Evolutionary conservation across 164 flowering plant genomes (phyloP).

Genomic region (Euptelea pleiosperma): DNA sequence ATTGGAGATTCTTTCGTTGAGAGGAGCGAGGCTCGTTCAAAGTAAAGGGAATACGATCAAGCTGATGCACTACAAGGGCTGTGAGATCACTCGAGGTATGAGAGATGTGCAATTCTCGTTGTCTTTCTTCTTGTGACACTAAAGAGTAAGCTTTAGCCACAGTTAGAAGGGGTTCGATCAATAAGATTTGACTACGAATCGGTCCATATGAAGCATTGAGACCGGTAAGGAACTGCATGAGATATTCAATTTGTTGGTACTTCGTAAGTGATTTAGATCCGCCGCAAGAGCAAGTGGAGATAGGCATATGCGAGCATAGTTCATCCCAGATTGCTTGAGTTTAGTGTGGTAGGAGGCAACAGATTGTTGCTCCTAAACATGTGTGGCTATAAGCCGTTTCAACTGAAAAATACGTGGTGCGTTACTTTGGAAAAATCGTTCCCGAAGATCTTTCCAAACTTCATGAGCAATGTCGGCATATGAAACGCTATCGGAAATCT

Average conservation of each 20-base stretch:
- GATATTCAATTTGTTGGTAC: neutral
- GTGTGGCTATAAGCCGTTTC: neutral
- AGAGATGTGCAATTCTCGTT: neutral
- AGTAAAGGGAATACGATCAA: neutral
- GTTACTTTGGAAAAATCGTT: neutral
- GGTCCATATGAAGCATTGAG: no score
- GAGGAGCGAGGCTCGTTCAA: neutral
- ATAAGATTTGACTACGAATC: neutral
- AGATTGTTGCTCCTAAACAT: neutral
- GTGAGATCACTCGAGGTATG: neutral
- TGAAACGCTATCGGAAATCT: neutral
- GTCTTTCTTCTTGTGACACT: no score
- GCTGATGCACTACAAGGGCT: neutral
- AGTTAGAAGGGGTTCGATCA: neutral
- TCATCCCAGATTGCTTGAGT: neutral
- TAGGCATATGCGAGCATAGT: neutral
- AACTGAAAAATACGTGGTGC: neutral
- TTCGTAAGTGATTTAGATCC: neutral
- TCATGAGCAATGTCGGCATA: neutral
- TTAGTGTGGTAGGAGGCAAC: neutral
- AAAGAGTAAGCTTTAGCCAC: no score
- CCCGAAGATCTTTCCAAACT: neutral
- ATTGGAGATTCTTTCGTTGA: neutral
- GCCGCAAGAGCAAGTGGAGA: neutral
- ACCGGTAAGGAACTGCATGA: no score